Base-by-base conservation (phyloP, 169 alveolate species). In the Plasmodium yoelii region DNA sequence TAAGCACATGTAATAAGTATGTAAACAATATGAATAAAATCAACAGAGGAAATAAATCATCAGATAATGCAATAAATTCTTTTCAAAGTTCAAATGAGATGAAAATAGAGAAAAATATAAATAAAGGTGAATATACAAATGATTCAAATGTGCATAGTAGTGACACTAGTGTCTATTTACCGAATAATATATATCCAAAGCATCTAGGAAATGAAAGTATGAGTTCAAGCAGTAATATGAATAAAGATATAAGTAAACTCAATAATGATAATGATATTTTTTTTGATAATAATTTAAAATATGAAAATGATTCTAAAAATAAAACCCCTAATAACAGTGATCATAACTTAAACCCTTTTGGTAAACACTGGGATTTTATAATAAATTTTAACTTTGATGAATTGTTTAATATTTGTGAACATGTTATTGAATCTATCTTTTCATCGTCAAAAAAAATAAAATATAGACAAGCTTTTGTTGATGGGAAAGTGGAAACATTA, bases 401-500 rank as follows among this genome's bases (percentile, higher is more conserved):
- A 70, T 49, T 86, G 59, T 86, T 86, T 71, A 71, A 86, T 56
- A 59, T 9, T 22, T 86, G 91, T 59, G 91, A 86, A 86, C 47
- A 86, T 69, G 75, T 86, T 28, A 86, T 86, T n/a, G 61, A 86
- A 86, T 86, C 91, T 5, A 47, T 71, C 15, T 86, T 86, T 42
- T 69, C 91, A 2, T 53, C 87, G 13, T 69, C 91, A 6, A 68
- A 86, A 65, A 86, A 64, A 72, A 69, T 86, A 73, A 86, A 86
- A 70, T 86, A 86, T 86, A 86, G 87, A 69, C 87, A 86, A 42
- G 91, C 91, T 5, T 86, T 86, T 65, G 56, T 86, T 19, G 91
- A 86, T 59, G 91, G 91, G 22, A 86, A 86, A 74, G 87, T 86
- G 47, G 91, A 86, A 59, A 86, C 91, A 13, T 61, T 86, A 86